These are phyloP conservation scores for Thermochaetoides thermophila DNA, from an alignment of 495 filamentous ascomycete genomes.

Conservation along the genomic window DNA sequence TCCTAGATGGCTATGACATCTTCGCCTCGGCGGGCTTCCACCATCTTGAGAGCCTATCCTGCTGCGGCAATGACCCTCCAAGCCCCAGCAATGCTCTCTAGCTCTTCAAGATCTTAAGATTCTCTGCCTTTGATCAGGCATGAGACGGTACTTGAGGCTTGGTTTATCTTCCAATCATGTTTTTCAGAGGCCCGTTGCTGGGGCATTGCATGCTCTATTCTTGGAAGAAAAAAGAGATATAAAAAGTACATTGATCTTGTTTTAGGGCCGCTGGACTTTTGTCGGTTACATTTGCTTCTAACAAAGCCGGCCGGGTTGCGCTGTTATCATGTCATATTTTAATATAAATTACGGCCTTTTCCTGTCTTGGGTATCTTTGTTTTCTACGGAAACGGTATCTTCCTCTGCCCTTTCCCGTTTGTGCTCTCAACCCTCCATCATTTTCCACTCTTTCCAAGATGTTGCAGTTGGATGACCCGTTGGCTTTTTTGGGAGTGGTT, in stretches of 20 bases:
- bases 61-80: conserved; percentile 6
- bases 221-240: conserved; percentile 1
- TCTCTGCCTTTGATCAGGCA: background rate
- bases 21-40: conserved; percentile 9
- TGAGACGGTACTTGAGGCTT: no score
- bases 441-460: no score
- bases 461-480: no score
- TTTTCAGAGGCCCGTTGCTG: no score
- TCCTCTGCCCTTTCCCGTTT: no score
- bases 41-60: conserved; percentile 4
- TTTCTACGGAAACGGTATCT: no score
- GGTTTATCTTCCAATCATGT: no score
- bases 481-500: no score
- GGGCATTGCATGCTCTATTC: conserved; percentile 1
- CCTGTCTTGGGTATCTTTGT: no score
- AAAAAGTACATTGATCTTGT: conserved; percentile 4
- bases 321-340: conserved; percentile 2
- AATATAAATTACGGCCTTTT: no score
- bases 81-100: background rate
- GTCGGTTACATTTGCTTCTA: conserved; percentile 1
- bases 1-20: conserved; percentile 24
- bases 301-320: background rate
- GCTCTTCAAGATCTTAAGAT: background rate
- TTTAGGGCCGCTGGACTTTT: no score
- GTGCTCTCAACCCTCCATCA: no score